Evolutionary conservation across 495 filamentous ascomycete genomes (phyloP), one percentile per base, ranked within the genome.

Genomic region (Penicillium simplicissimum): DNA sequence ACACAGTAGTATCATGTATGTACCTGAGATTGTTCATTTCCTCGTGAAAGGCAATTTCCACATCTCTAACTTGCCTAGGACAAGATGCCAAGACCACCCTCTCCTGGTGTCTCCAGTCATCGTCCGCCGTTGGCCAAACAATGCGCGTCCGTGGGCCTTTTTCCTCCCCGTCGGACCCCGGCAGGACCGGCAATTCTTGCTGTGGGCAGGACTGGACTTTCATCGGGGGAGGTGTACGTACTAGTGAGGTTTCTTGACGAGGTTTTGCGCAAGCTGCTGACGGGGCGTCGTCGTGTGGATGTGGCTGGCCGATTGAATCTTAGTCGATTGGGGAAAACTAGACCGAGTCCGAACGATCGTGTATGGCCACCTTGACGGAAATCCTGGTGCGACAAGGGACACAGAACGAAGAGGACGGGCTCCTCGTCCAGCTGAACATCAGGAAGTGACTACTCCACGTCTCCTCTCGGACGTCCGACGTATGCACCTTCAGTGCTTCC

Each of bases 41-140:
- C 28, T 31, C 28, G 28, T 31, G 28, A 31, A 3, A 31, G 28
- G 28, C 28, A 31, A 31, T 36, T 33, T 21, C 9, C 21, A 56
- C 21, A 56, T 56, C 19, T 11, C 55, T 49, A 52, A 52, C 57
- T 45, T 36, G 37, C 33, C n/a, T n/a, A 6, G 21, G 58, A 10
- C 36, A 54, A 54, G 45, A 40, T 60, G 62, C 62, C 62, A 64
- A 65, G 62, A 14, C n/a, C 8, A 31, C 40, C 40, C 15, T 35
- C 52, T 36, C 38, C 33, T 34, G n/a, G 11, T 4, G 40, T 45
- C 55, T 59, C 57, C 57, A 59, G 55, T 57, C 25, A 19, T 37
- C 37, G 28, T 57, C 54, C 54, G 54, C 54, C 28, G 51, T 53
- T 36, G 31, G 33, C 33, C 51, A 53, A 34, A 45, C 38, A 57